Evolutionary conservation across 2,329 filamentous ascomycete species (phyloP).

Genomic region (Neonectria neomacrospora): DNA sequence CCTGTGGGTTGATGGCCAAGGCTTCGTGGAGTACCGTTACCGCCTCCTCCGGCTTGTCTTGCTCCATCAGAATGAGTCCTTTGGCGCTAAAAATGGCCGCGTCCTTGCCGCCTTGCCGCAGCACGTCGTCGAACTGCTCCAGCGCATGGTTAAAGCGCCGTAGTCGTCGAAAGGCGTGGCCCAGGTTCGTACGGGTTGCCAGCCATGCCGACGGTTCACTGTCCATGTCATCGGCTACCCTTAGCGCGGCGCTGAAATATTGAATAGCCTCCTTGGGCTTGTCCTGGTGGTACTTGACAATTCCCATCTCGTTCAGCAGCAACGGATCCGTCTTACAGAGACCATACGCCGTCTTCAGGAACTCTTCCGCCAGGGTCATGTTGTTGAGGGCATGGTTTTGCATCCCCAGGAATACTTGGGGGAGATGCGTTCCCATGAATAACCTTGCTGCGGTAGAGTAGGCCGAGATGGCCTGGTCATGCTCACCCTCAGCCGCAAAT

Average conservation of each 20-base stretch:
- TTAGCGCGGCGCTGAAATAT: slow-evolving; percentile 81
- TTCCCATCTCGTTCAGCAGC: slow-evolving; percentile 93
- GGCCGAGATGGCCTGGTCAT: slow-evolving; percentile 97
- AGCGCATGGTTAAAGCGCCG: slow-evolving; percentile 77
- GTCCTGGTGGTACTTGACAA: slow-evolving; percentile 94
- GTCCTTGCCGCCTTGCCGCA: slow-evolving; percentile 84
- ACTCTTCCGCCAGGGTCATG: slow-evolving; percentile 92
- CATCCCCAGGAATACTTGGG: slow-evolving; percentile 97
- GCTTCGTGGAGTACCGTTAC: slow-evolving; percentile 87
- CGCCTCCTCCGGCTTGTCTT: slow-evolving; percentile 79
- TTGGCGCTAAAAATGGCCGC: slow-evolving; percentile 83
- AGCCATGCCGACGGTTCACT: slow-evolving; percentile 86
- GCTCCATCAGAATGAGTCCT: slow-evolving; percentile 84
- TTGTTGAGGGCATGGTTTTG: slow-evolving; percentile 97
- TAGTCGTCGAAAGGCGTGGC: slow-evolving; percentile 83
- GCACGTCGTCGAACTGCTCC: slow-evolving; percentile 85
- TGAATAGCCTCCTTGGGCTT: slow-evolving; percentile 78
- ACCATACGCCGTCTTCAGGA: slow-evolving; percentile 87
- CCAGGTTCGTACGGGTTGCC: slow-evolving; percentile 87
- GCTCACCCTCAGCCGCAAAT: slow-evolving; percentile 95
- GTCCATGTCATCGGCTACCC: slow-evolving; percentile 82
- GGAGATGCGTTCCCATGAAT: slow-evolving; percentile 96
- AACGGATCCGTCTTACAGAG: slow-evolving; percentile 88
- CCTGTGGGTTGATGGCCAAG: slow-evolving; percentile 80
- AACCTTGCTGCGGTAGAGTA: slow-evolving; percentile 95